phyloP scores from a whole-genome alignment of 805 yeast genomes.

The Diddensiella caesifluorescens region DNA sequence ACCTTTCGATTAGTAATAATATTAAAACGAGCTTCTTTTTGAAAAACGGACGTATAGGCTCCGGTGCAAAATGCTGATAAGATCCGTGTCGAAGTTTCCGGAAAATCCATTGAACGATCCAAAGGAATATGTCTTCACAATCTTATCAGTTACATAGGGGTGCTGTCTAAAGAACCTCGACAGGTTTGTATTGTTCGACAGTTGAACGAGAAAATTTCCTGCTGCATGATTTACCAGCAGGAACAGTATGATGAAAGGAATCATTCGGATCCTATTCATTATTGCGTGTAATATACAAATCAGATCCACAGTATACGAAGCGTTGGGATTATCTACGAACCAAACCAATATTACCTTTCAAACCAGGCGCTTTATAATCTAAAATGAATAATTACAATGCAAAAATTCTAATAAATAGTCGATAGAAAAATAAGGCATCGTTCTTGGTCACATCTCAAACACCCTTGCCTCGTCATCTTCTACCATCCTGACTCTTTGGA shows the following conservation, averaged over 20 bases:
- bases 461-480: constrained; percentile 6
- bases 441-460: constrained; percentile 2
- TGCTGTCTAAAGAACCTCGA: constrained; percentile 30
- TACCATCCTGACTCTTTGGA: neutral
- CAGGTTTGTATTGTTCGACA: constrained; percentile 21
- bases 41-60: constrained; percentile 14
- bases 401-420: no score
- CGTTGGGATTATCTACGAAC: no score
- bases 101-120: constrained; percentile 69
- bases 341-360: no score
- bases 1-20: constrained; percentile 33
- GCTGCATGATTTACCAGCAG: neutral
- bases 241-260: no score
- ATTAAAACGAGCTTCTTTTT: neutral
- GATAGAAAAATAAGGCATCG: no score
- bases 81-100: constrained; percentile 50
- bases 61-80: constrained; percentile 39
- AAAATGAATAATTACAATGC: no score
- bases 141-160: constrained; percentile 41
- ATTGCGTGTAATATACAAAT: no score
- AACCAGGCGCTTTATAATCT: no score
- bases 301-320: no score
- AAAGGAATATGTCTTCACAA: constrained; percentile 53
- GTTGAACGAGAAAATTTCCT: constrained; percentile 24
- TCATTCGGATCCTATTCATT: no score